Evolutionary conservation across 345 rosid genomes (phyloP), one percentile per base, ranked within the genome.

Genomic region (Populus euphratica): DNA sequence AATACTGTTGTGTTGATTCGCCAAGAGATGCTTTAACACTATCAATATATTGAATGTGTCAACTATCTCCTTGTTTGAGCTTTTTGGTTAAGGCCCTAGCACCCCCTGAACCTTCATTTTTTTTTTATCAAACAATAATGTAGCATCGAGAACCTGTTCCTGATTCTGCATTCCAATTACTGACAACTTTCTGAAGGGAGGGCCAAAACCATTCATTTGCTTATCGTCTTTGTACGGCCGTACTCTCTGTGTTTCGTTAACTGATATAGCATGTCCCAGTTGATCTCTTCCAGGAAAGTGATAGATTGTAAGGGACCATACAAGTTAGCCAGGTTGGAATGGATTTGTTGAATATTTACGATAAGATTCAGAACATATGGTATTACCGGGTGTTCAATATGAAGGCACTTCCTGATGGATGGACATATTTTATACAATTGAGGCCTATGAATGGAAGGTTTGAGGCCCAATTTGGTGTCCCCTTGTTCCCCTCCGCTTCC

Each of bases 161-260:
- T 20, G 78, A 72, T 75, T 83, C 81, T 36, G 62, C 69, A 73
- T 75, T 76, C 86, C 68, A 72, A 41, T 41, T 2, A 61, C 41
- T 3, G 35, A 20, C 65, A 23, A 63, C 73, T 78, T 72, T 73
- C 49, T 43, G 69, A n/a, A 56, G 29, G 73, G 36, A 61, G 56
- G 63, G 68, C 59, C 64, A 47, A 16, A 29, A 35, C 86, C 82
- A 73, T 73, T 67, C 76, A 0, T 74, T 64, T 18, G 47, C 35
- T 41, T 43, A 74, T 27, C 59, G 21, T 25, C 77, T 27, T 73
- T 59, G 38, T 38, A 59, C 54, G 16, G 1, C 39, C 70, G 61
- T 29, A 43, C 77, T 29, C 64, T 64, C 35, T 74, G 47, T 36
- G 36, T 36, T 61, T 39, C 35, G 43, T 8, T 73, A 20, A 5